Percentiles rank a stretch among this genome's conserved stretches.
Evolutionary conservation across 1,284 basidiomycete species (phyloP).

Genomic region (Neolentinus lepideus): DNA sequence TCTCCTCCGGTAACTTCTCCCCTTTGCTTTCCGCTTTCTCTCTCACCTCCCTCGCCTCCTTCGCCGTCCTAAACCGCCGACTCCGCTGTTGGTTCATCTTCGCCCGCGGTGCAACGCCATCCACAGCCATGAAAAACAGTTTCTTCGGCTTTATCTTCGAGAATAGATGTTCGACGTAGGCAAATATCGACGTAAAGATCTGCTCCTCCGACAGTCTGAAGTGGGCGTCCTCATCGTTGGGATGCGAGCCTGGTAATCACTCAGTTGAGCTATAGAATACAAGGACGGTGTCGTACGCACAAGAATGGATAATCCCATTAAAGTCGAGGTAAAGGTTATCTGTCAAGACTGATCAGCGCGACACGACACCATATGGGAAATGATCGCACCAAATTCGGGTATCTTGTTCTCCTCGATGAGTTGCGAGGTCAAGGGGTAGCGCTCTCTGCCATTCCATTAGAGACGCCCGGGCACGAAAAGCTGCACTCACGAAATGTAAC

Average conservation of each 20-base stretch:
- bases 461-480: neutral
- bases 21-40: conserved; percentile 87
- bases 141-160: conserved; percentile 97
- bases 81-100: conserved; percentile 99
- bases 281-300: conserved; percentile 33
- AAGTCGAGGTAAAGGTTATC: conserved; percentile 93
- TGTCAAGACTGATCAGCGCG: conserved; percentile 19
- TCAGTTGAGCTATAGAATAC: neutral
- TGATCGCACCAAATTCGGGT: conserved; percentile 73
- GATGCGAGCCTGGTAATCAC: conserved; percentile 67
- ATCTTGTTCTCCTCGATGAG: conserved; percentile 97
- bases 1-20: conserved; percentile 87
- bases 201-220: conserved; percentile 95
- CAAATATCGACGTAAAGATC: conserved; percentile 95
- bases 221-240: conserved; percentile 91
- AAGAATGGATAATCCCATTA: conserved; percentile 99
- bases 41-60: conserved; percentile 83
- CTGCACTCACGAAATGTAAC: conserved; percentile 69
- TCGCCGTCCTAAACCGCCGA: conserved; percentile 91
- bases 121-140: conserved; percentile 95
- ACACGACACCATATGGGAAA: conserved; percentile 2
- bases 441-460: conserved; percentile 56
- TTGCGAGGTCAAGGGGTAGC: conserved; percentile 97
- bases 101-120: conserved; percentile 95
- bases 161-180: conserved; percentile 97